Evolutionary conservation across 176 grass and related monocot species (phyloP).

Genomic region (Oryza australiensis): DNA sequence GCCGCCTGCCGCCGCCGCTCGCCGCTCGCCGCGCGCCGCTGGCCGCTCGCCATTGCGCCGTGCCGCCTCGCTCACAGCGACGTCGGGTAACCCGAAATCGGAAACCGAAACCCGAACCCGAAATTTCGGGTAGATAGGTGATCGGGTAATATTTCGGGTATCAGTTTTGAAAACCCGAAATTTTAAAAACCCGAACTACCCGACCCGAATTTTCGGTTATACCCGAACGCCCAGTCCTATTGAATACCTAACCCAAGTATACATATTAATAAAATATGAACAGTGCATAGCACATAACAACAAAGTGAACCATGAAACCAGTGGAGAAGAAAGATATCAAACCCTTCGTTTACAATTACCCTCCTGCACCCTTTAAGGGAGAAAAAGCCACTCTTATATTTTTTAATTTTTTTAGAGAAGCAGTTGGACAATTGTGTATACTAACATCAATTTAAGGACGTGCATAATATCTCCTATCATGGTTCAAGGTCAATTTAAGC

Average conservation of each 20-base stretch:
- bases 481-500: slow-evolving; percentile 4
- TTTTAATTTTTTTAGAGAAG: not conserved
- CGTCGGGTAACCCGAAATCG: no score
- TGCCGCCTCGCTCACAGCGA: no score
- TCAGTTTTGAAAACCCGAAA: no score
- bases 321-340: not conserved
- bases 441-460: not conserved
- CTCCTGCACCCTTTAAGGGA: not conserved
- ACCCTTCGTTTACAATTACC: not conserved
- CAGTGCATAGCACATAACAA: not conserved
- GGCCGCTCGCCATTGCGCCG: no score
- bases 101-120: no score
- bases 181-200: no score
- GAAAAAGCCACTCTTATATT: not conserved
- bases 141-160: no score
- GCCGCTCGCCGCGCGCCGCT: no score
- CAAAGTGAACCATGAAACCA: not conserved
- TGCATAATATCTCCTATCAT: not conserved
- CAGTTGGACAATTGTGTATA: not conserved
- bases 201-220: no score
- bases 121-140: no score
- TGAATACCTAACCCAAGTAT: slow-evolving; percentile 2
- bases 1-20: no score
- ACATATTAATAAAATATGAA: slow-evolving; percentile 4
- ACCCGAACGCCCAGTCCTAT: no score